Conservation (phyloP, 2,329 filamentous ascomycete genomes). For the Tricladium varicosporioides region DNA sequence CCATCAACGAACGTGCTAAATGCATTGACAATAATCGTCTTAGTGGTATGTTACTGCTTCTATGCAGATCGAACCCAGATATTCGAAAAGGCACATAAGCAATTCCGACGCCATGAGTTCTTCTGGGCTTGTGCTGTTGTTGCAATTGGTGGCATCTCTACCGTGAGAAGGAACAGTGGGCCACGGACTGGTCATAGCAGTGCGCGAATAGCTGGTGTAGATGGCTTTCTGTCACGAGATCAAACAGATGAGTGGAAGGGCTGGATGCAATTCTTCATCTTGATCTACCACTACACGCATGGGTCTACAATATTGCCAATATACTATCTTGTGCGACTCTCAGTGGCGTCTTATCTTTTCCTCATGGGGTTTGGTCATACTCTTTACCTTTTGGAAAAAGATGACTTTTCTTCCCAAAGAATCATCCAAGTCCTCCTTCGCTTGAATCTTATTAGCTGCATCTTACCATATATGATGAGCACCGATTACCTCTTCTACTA, state of each 20-base stretch:
- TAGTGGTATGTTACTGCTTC: slow-evolving; percentile 44
- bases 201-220: slow-evolving; percentile 17
- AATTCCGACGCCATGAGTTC: slow-evolving; percentile 39
- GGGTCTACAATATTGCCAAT: slow-evolving; percentile 48
- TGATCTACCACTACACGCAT: slow-evolving; percentile 58
- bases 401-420: slow-evolving; percentile 55
- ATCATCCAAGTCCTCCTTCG: slow-evolving; percentile 53
- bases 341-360: slow-evolving; percentile 59
- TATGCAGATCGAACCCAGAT: slow-evolving; percentile 52
- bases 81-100: slow-evolving; percentile 51
- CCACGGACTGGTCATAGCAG: not conserved
- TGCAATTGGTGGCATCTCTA: slow-evolving; percentile 33
- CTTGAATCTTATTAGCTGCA: slow-evolving; percentile 53
- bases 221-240: slow-evolving; percentile 48
- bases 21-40: slow-evolving; percentile 21
- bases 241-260: slow-evolving; percentile 67
- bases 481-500: slow-evolving; percentile 57
- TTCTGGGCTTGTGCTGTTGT: slow-evolving; percentile 28
- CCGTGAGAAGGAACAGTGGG: slow-evolving; percentile 25
- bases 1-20: slow-evolving; percentile 19
- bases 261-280: slow-evolving; percentile 56
- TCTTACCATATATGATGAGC: slow-evolving; percentile 54
- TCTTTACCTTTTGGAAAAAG: slow-evolving; percentile 53
- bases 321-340: slow-evolving; percentile 53
- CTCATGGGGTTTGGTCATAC: slow-evolving; percentile 62